Base-by-base conservation (phyloP, 345 rosid genomes). In the Cardamine resedifolia region DNA sequence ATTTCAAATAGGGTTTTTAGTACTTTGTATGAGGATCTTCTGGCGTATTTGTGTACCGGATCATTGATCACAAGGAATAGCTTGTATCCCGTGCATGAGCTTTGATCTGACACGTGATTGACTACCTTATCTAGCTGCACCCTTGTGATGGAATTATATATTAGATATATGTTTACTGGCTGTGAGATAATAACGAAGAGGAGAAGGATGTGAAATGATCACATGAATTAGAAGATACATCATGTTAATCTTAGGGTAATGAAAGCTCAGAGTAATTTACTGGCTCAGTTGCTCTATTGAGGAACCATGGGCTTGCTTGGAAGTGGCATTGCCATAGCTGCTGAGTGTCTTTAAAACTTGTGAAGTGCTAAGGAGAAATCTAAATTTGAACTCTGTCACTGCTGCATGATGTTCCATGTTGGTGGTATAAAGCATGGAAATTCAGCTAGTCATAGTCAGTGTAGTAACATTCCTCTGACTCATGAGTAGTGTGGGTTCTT, bases 231-330 rank as follows among this genome's bases (percentile, higher is more conserved):
- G 38, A 20, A 41, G 45, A 27, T 5, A 14, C 3, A 50, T 51
- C 16, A 39, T 39, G 61, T 9, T 71, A 30, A 66, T 51, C 60
- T 34, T 66, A 51, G 34, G 70, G 48, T 51, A 50, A 7, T 36
- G 11, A 18, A 2, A 24, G 49, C 21, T 30, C 43, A 16, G 65
- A 31, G 28, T 31, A n/a, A n/a, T n/a, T n/a, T n/a, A n/a, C n/a
- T n/a, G n/a, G n/a, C n/a, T 70, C 24, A 45, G 20, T 33, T 70
- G 0, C 10, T 26, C 18, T 70, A 0, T 7, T 59, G 39, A 49
- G 20, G 39, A 70, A 33, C 10, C 3, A 0, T 51, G 9, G 39
- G 33, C 9, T 41, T 62, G 55, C 33, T 72, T 72, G 27, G 41
- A 26, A 24, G 14, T 38, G 49, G 18, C 20, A 52, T 28, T 60